These are phyloP conservation scores for Aspergillus cavernicola DNA, from an alignment of 495 filamentous ascomycete genomes.

Conservation along the genomic window DNA sequence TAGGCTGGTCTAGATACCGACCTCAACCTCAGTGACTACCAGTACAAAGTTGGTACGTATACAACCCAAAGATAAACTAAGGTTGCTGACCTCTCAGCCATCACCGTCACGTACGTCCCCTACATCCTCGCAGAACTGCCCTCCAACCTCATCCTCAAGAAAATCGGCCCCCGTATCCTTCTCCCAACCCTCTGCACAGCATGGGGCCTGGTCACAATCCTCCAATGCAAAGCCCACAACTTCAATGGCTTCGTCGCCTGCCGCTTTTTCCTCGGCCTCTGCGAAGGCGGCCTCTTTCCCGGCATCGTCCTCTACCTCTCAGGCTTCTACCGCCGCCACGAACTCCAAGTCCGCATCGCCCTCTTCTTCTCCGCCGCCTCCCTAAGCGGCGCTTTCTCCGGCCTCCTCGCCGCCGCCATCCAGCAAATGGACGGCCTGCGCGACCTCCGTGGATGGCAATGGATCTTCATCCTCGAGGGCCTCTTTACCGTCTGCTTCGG, in stretches of 20 bases:
- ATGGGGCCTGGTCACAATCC: slow-evolving; percentile 11
- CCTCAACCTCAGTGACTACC: slow-evolving; percentile 7
- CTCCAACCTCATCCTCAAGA: slow-evolving; percentile 14
- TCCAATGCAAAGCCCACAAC: slow-evolving; percentile 7
- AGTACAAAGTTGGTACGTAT: slow-evolving; percentile 11
- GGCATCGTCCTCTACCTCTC: slow-evolving; percentile 15
- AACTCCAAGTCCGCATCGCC: slow-evolving; percentile 14
- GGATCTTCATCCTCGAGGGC: slow-evolving; percentile 16
- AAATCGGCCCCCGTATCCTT: slow-evolving; percentile 11
- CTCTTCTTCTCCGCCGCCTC: slow-evolving; percentile 15
- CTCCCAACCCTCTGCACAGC: slow-evolving; percentile 11
- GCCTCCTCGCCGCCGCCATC: slow-evolving; percentile 12
- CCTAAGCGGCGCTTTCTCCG: slow-evolving; percentile 9
- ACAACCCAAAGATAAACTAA: no score
- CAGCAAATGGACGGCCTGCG: slow-evolving; percentile 14
- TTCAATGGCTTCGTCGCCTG: slow-evolving; percentile 10
- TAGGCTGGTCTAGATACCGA: slow-evolving; percentile 12
- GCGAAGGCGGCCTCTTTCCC: slow-evolving; percentile 9
- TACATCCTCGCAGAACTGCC: slow-evolving; percentile 14
- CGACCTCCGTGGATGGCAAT: slow-evolving; percentile 11
- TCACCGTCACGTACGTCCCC: slow-evolving; percentile 14
- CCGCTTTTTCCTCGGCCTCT: slow-evolving; percentile 11
- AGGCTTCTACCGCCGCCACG: slow-evolving; percentile 10
- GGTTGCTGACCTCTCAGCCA: not conserved
- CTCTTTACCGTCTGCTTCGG: slow-evolving; percentile 14